A percentile compares a stretch with the other conserved stretches of the same genome.
phyloP scores from a whole-genome alignment of 257 asterid species.

The Catharanthus roseus region DNA sequence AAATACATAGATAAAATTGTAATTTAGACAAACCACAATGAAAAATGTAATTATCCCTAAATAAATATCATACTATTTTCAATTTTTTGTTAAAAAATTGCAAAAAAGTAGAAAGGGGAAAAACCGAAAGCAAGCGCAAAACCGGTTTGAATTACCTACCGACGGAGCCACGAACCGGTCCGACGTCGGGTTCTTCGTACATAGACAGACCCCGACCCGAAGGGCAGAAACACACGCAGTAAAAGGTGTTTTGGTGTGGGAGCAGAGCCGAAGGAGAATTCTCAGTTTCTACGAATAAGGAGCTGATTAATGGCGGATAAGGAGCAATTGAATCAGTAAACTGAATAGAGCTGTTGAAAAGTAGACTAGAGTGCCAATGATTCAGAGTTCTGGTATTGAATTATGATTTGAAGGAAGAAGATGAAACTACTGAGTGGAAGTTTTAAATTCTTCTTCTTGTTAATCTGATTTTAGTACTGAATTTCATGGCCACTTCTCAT shows the following conservation, averaged over 20 bases:
- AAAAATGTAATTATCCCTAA: too few species aligned
- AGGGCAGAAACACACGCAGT: not conserved
- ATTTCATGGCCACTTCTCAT: conserved; percentile 44
- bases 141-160: not conserved
- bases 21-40: too few species aligned
- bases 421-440: conserved; percentile 29
- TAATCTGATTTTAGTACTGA: conserved; percentile 20
- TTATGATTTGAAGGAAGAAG: conserved; percentile 19
- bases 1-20: too few species aligned
- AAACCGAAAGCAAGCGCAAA: too few species aligned
- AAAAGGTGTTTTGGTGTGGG: not conserved
- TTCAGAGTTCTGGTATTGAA: not conserved
- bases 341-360: not conserved
- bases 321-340: not conserved
- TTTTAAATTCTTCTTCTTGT: conserved; percentile 28
- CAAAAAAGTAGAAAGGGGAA: not conserved
- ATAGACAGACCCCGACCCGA: not conserved
- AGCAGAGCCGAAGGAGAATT: not conserved
- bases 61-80: too few species aligned
- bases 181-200: not conserved
- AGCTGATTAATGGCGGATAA: not conserved
- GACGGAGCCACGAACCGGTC: conserved; percentile 1
- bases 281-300: not conserved
- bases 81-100: too few species aligned
- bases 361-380: not conserved